These are phyloP conservation scores for Fomes fomentarius DNA, from an alignment of 1,284 basidiomycete species.

Conservation along the genomic window DNA sequence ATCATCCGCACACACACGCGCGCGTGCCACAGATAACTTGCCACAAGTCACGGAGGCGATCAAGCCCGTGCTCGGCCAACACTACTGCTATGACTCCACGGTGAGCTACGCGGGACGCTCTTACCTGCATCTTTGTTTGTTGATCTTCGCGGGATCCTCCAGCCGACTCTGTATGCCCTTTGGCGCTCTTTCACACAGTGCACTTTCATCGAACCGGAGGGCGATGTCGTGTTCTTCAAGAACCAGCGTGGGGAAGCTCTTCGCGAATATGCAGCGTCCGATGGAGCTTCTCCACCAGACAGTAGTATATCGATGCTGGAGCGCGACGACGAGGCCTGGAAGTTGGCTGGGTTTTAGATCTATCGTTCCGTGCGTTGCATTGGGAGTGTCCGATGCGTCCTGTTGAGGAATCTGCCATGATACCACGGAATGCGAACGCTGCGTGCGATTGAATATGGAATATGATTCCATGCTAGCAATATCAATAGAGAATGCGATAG, in stretches of 20 bases:
- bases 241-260: constrained; percentile 59
- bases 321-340: neutral
- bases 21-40: constrained; percentile 39
- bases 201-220: constrained; percentile 73
- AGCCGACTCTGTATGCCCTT: constrained; percentile 39
- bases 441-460: too few species aligned
- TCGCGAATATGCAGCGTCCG: constrained; percentile 25
- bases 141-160: neutral
- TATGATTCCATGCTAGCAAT: too few species aligned
- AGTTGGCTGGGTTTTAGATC: constrained; percentile 1
- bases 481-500: too few species aligned
- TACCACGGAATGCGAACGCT: too few species aligned
- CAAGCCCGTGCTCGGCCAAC: constrained; percentile 40
- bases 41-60: constrained; percentile 43
- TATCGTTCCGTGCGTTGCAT: neutral
- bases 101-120: constrained; percentile 45
- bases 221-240: constrained; percentile 78
- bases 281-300: neutral
- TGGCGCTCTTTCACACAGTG: constrained; percentile 58
- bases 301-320: neutral
- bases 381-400: too few species aligned
- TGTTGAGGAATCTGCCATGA: too few species aligned
- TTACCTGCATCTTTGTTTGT: neutral
- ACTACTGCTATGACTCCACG: constrained; percentile 49
- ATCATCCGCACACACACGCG: neutral